Conservation (phyloP, 257 asterid species). For the Solanum chilense region DNA sequence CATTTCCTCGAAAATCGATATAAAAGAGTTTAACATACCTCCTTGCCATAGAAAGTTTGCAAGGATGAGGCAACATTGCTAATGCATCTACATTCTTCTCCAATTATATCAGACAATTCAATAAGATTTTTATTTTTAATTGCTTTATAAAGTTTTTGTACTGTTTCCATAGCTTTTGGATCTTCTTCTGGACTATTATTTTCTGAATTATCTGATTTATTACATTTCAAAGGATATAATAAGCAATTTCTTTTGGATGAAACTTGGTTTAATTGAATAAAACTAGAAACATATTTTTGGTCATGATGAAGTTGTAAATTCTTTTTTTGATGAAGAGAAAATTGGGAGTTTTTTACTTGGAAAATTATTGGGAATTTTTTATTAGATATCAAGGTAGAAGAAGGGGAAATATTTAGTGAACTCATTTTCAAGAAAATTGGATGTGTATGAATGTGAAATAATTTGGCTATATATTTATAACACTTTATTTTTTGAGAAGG, state of each 20-base stretch:
- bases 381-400: neutral
- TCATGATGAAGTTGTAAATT: neutral
- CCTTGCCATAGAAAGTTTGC: slow-evolving; percentile 54
- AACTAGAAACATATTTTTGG: neutral
- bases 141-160: slow-evolving; percentile 52
- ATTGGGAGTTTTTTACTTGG: slow-evolving; percentile 4
- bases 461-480: neutral
- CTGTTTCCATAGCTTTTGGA: slow-evolving; percentile 44
- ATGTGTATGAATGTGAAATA: neutral
- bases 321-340: neutral
- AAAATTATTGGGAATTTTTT: neutral
- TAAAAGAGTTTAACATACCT: slow-evolving; percentile 20
- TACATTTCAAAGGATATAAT: slow-evolving; percentile 8
- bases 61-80: slow-evolving; percentile 40
- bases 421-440: slow-evolving; percentile 1
- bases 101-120: slow-evolving; percentile 44
- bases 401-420: neutral
- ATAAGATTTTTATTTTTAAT: slow-evolving; percentile 30
- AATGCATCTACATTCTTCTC: slow-evolving; percentile 60
- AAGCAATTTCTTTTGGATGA: slow-evolving; percentile 1
- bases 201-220: neutral
- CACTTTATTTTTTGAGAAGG: neutral
- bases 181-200: slow-evolving; percentile 12
- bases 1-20: neutral
- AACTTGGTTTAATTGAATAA: neutral